Percentiles rank a stretch among this genome's conserved stretches.
Conservation (phyloP, 805 yeast species). For the Candida easanensis region DNA sequence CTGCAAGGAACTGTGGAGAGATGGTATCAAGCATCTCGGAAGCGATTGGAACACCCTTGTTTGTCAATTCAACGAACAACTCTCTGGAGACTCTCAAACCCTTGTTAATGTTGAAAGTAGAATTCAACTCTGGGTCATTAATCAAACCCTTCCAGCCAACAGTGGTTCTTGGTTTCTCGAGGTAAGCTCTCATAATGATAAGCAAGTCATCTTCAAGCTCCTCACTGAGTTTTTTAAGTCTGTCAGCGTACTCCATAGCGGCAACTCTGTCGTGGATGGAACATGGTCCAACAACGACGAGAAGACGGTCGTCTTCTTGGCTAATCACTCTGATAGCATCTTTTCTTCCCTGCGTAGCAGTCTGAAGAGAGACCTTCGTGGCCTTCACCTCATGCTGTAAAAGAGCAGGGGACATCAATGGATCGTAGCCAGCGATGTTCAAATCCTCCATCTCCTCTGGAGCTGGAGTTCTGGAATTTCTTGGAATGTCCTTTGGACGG, state of each 20-base stretch:
- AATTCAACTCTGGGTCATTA: conserved; percentile 94
- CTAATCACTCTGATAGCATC: conserved; percentile 73
- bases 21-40: conserved; percentile 98
- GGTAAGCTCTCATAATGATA: conserved; percentile 93
- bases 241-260: conserved; percentile 82
- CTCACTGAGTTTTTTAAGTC: conserved; percentile 63
- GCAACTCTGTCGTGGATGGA: conserved; percentile 90
- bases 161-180: conserved; percentile 98
- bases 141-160: conserved; percentile 99
- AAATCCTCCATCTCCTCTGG: conserved; percentile 56
- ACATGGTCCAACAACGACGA: conserved; percentile 95
- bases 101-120: conserved; percentile 90
- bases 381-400: conserved; percentile 84
- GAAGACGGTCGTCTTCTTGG: conserved; percentile 76
- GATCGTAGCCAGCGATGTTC: conserved; percentile 88
- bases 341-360: conserved; percentile 74
- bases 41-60: conserved; percentile 84
- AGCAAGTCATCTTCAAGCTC: conserved; percentile 75
- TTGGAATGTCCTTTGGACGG: conserved; percentile 5
- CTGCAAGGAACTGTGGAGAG: conserved; percentile 93
- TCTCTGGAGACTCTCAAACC: conserved; percentile 87
- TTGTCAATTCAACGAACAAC: conserved; percentile 78
- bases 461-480: conserved; percentile 14
- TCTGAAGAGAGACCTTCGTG: conserved; percentile 48
- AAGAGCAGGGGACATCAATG: conserved; percentile 88